phyloP scores from a whole-genome alignment of 495 filamentous ascomycete species.

The Penicillium herquei region DNA sequence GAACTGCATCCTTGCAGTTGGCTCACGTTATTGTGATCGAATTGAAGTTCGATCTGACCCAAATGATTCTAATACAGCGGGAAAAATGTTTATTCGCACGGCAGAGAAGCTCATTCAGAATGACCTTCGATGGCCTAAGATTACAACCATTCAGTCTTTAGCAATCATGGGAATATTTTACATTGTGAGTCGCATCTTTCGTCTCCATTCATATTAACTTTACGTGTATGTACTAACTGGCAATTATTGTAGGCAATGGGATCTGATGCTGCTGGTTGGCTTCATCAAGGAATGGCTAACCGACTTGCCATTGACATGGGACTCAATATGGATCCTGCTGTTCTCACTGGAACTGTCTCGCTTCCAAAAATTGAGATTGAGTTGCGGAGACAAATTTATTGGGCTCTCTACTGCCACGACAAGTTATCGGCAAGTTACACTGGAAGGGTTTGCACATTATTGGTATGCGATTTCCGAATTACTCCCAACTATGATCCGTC shows the following conservation, averaged over 20 bases:
- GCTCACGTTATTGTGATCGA: constrained; percentile 71
- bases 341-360: constrained; percentile 19
- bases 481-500: not conserved
- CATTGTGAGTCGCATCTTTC: constrained; percentile 15
- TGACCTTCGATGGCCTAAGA: constrained; percentile 52
- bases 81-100: constrained; percentile 71
- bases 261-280: constrained; percentile 29
- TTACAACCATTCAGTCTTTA: constrained; percentile 78
- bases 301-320: constrained; percentile 32
- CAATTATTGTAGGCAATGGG: constrained; percentile 23
- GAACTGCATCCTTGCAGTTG: constrained; percentile 70
- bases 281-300: constrained; percentile 29
- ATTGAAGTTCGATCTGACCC: constrained; percentile 60
- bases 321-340: constrained; percentile 27
- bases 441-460: constrained; percentile 30
- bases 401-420: constrained; percentile 31
- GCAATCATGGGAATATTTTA: constrained; percentile 60
- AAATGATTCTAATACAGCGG: constrained; percentile 60
- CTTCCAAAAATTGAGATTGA: constrained; percentile 26
- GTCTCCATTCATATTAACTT: not conserved
- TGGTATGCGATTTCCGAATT: constrained; percentile 14
- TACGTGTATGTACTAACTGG: not conserved
- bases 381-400: constrained; percentile 31
- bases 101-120: constrained; percentile 56
- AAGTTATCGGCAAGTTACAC: constrained; percentile 32